Evolutionary conservation across 768 basidiomycete species (phyloP), one percentile per base, ranked within the genome.

Genomic region (Hydnomerulius pinastri): DNA sequence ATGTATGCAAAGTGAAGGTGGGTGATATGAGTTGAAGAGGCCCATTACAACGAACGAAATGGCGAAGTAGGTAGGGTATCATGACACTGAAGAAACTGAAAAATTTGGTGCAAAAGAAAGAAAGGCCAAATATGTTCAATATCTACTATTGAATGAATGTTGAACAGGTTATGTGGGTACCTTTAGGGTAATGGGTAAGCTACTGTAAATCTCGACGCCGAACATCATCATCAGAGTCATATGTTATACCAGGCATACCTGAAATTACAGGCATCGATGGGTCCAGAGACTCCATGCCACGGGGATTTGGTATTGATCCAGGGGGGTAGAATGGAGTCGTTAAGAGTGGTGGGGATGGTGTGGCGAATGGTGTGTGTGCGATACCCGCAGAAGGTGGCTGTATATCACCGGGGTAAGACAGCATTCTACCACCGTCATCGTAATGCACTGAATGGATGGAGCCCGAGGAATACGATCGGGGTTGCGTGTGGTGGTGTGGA

Each of bases 261-360:
- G 54, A 59, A 48, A 48, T 30, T 33, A 53, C 17, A 42, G 51
- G 44, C 40, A 55, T 50, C 25, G 48, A 4, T 23, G 49, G 10
- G 23, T 53, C 43, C 33, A 50, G 58, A 35, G 50, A 23, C 37
- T 37, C 54, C 24, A 39, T 40, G 43, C 45, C 33, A 30, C 43
- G 54, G 8, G 48, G 25, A 21, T 42, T 45, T 33, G 51, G 32
- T 38, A 41, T 44, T 21, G 49, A 46, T 40, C 54, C 53, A 12
- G 53, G 21, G 17, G 71, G 65, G 40, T 70, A 63, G 52, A 69
- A 72, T 18, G 68, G 58, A 21, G 67, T 62, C 13, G 62, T 64
- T 27, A 63, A 48, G 25, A 65, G 46, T 35, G 67, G 64, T 9
- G 59, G 65, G 6, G 67, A 66, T 8, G 57, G 53, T 4, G 61